These are phyloP conservation scores for Candida multigemmis DNA, from an alignment of 805 yeast genomes.

Conservation along the genomic window DNA sequence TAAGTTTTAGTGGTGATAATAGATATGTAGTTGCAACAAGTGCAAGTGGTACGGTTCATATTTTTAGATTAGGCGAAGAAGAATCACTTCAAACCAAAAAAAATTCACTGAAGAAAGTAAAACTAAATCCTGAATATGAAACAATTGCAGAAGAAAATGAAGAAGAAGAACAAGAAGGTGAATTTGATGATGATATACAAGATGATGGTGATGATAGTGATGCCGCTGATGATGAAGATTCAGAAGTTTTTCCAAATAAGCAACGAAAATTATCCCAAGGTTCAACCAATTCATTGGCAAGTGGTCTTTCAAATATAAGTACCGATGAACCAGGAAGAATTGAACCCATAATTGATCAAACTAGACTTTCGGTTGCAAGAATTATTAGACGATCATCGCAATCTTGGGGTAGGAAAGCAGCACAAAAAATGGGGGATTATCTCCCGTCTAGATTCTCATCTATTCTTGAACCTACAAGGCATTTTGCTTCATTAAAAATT, in stretches of 20 bases:
- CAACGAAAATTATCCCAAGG: conserved; percentile 31
- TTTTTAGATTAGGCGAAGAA: conserved; percentile 63
- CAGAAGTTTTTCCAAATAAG: conserved; percentile 15
- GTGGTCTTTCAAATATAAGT: conserved; percentile 11
- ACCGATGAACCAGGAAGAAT: conserved; percentile 11
- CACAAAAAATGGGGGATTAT: conserved; percentile 82
- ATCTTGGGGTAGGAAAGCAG: conserved; percentile 68
- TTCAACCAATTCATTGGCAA: conserved; percentile 24
- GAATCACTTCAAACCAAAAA: conserved; percentile 32
- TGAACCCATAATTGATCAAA: conserved; percentile 65
- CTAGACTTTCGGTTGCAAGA: conserved; percentile 65
- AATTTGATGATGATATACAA: conserved; percentile 18
- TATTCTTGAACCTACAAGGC: conserved; percentile 81
- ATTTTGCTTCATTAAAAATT: conserved; percentile 81
- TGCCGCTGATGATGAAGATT: conserved; percentile 13
- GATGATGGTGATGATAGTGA: conserved; percentile 20
- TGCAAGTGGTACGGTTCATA: conserved; percentile 87
- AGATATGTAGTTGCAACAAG: conserved; percentile 73
- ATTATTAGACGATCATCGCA: conserved; percentile 73
- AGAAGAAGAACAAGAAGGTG: conserved; percentile 7
- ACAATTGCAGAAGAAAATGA: conserved; percentile 20
- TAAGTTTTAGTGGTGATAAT: conserved; percentile 67
- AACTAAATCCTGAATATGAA: conserved; percentile 9
- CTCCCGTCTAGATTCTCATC: conserved; percentile 75
- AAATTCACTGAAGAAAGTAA: conserved; percentile 13